Evolutionary conservation across 257 asterid species (phyloP), one percentile per base, ranked within the genome.

Genomic region (Anisodus tanguticus): DNA sequence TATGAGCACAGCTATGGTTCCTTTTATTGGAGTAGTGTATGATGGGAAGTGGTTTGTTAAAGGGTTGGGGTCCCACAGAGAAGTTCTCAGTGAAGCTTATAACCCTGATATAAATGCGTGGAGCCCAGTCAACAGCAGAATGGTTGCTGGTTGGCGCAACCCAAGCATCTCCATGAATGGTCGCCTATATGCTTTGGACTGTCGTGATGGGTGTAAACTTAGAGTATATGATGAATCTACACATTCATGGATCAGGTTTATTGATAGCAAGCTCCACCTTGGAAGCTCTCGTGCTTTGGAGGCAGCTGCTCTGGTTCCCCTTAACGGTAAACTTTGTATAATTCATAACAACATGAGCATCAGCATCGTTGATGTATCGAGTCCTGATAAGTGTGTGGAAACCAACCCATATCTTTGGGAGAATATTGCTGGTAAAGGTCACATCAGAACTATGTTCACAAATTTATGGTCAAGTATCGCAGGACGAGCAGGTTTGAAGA

Each of bases 1-100:
- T 45, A 89, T 89, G 91, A 87, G 86, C 84, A 89, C 89, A 3
- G 91, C 90, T 2, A 89, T 89, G 91, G 91, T 89, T 17, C 91
- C 91, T 58, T 89, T 89, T 51, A 89, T 89, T 1, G 90, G 88
- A 15, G 90, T 89, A 8, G 88, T 89, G 70, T 89, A 89, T 41
- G 87, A 87, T 60, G 91, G 87, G 19, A 87, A 84, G 87, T 89
- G 91, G 91, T 89, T 87, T 51, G 26, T 89, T 58, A 89, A 89
- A 86, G 91, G 91, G 78, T 78, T 89, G 63, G 91, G 91, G 31
- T 31, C 90, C 64, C 90, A 85, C 64, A 83, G 91, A 17, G 91
- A 89, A 82, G 90, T 87, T 68, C 43, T 87, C 43, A 85, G 90
- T 68, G 91, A 87, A 79, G 87, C 91, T 54, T 89, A 89, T 84